phyloP scores from a whole-genome alignment of 2,329 filamentous ascomycete species.

The Fusarium bactridioides region DNA sequence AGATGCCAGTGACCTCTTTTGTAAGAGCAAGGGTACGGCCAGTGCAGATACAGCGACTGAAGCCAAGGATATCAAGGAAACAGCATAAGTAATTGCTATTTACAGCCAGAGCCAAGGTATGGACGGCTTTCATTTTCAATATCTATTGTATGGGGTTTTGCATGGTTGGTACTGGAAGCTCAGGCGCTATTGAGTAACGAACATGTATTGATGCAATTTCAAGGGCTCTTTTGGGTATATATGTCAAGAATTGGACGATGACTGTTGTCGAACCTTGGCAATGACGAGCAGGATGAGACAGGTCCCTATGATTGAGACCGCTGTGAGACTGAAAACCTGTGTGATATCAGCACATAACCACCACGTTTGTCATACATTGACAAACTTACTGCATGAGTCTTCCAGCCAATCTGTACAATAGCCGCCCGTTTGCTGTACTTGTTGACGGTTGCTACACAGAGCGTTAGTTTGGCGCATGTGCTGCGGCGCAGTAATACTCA shows the following conservation, averaged over 20 bases:
- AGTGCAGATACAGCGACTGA: background rate
- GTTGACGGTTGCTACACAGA: conserved; percentile 67
- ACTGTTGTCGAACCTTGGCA: conserved; percentile 46
- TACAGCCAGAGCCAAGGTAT: background rate
- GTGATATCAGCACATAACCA: background rate
- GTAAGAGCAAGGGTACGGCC: conserved; percentile 45
- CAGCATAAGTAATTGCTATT: conserved; percentile 34
- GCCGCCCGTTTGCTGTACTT: conserved; percentile 82
- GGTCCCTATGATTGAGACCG: conserved; percentile 69
- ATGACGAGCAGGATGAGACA: conserved; percentile 69
- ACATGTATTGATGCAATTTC: conserved; percentile 7
- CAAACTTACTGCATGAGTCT: conserved; percentile 78
- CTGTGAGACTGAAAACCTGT: conserved; percentile 69
- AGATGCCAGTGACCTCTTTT: conserved; percentile 71
- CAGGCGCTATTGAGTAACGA: conserved; percentile 16
- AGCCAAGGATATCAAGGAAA: conserved; percentile 1
- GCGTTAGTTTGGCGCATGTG: background rate
- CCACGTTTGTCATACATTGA: background rate
- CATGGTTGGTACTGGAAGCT: conserved; percentile 3
- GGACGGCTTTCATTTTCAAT: conserved; percentile 3
- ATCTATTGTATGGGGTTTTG: conserved; percentile 11
- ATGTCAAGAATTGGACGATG: conserved; percentile 15
- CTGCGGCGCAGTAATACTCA: conserved; percentile 47
- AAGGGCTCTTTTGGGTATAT: background rate
- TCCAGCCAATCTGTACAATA: conserved; percentile 92